Conservation (phyloP, 2,329 filamentous ascomycete species). For the Xylaria sp. region DNA sequence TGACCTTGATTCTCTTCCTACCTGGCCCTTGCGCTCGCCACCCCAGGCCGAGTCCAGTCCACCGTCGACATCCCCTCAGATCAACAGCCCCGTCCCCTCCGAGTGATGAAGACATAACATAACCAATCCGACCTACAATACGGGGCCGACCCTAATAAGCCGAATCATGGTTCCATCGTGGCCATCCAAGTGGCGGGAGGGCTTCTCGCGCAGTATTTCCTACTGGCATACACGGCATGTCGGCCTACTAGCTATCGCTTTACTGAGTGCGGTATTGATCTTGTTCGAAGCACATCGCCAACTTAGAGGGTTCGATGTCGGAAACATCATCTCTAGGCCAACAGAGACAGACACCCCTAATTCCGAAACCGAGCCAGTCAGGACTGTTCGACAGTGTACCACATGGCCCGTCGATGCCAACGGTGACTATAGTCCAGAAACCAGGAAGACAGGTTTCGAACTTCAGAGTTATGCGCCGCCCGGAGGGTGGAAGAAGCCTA, state of each 20-base stretch:
- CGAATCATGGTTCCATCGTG: constrained; percentile 6
- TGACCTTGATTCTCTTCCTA: background rate
- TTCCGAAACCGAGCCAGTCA: background rate
- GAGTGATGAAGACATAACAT: background rate
- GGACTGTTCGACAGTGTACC: constrained; percentile 24
- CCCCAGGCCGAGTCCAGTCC: background rate
- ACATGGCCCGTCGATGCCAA: constrained; percentile 26
- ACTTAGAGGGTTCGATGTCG: constrained; percentile 15
- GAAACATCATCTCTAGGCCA: background rate
- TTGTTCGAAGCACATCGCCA: constrained; percentile 24
- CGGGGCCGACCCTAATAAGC: background rate
- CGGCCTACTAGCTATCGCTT: constrained; percentile 16
- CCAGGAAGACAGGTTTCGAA: background rate
- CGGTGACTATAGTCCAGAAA: constrained; percentile 14
- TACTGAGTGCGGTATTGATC: constrained; percentile 18
- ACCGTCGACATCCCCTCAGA: background rate
- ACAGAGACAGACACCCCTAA: background rate
- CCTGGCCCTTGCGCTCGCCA: background rate
- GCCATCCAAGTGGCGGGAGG: constrained; percentile 15
- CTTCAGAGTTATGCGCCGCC: constrained; percentile 25
- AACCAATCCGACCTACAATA: background rate
- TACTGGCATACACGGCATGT: constrained; percentile 18
- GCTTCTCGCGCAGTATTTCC: constrained; percentile 18
- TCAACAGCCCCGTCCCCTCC: background rate
- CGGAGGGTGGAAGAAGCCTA: constrained; percentile 29